A percentile compares a stretch with the other conserved stretches of the same genome.
Evolutionary conservation across 257 asterid species (phyloP).

Genomic region (Solanum virginianum): DNA sequence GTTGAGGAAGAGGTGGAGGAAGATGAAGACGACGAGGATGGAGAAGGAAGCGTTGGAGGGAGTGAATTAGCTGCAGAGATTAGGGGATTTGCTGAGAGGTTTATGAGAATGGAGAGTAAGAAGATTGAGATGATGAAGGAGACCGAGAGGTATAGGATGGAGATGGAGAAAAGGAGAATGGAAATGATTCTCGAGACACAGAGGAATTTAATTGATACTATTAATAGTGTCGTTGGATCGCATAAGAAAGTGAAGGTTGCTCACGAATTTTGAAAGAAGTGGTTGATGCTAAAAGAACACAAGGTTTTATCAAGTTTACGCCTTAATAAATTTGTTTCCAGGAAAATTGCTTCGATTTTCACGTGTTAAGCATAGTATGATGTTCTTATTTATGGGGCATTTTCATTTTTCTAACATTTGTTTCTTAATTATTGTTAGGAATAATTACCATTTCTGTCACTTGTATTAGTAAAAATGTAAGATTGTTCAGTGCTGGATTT

Average conservation of each 20-base stretch:
- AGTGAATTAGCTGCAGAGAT: constrained; percentile 56
- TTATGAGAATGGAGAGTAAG: constrained; percentile 67
- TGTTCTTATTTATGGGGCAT: neutral
- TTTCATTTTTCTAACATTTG: neutral
- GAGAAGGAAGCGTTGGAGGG: constrained; percentile 22
- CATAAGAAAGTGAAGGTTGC: constrained; percentile 42
- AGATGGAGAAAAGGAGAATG: constrained; percentile 82
- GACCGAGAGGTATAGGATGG: constrained; percentile 47
- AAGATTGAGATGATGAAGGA: constrained; percentile 82
- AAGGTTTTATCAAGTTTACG: neutral
- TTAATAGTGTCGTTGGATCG: constrained; percentile 50
- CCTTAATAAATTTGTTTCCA: constrained; percentile 3
- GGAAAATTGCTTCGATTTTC: neutral
- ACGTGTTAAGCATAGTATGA: neutral
- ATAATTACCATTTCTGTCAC: neutral
- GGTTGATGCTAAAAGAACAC: neutral
- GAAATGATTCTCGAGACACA: constrained; percentile 77
- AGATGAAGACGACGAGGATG: constrained; percentile 18
- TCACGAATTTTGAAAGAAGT: constrained; percentile 21
- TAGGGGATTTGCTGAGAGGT: constrained; percentile 63
- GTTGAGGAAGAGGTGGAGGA: constrained; percentile 12
- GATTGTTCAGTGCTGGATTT: neutral
- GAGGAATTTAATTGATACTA: constrained; percentile 54
- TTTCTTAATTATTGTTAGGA: neutral
- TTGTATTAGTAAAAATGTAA: neutral